Evolutionary conservation across 116 monocot species (phyloP).

Genomic region (Zostera marina): DNA sequence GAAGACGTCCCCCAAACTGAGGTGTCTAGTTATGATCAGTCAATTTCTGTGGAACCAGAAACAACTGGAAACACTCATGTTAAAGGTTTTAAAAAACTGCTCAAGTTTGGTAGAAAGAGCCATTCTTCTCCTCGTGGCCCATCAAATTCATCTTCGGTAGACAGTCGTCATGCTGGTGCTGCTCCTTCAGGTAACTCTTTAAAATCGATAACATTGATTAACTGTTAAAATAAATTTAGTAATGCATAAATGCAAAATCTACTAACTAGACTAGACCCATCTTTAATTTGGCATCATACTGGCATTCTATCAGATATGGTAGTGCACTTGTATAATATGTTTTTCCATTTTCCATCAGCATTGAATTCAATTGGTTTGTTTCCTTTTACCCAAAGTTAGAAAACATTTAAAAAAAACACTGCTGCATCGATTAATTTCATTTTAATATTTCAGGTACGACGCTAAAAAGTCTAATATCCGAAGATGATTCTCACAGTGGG

Average conservation of each 20-base stretch:
- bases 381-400: neutral
- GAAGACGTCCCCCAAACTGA: slow-evolving; percentile 17
- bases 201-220: neutral
- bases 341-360: too few relatives aligned
- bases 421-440: neutral
- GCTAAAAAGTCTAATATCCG: slow-evolving; percentile 63
- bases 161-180: too few relatives aligned
- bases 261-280: too few relatives aligned
- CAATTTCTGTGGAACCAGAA: slow-evolving; percentile 17
- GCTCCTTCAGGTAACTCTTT: slow-evolving; percentile 41
- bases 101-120: slow-evolving; percentile 75
- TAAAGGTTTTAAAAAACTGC: slow-evolving; percentile 71
- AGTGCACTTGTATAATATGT: too few relatives aligned
- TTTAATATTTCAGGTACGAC: slow-evolving; percentile 23
- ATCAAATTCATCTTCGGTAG: slow-evolving; percentile 29
- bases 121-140: slow-evolving; percentile 30
- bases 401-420: neutral
- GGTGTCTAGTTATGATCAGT: slow-evolving; percentile 8
- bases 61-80: slow-evolving; percentile 26
- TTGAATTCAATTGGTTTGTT: too few relatives aligned
- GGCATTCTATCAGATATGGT: too few relatives aligned
- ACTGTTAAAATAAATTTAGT: neutral
- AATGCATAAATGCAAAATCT: neutral
- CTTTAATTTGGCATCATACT: too few relatives aligned
- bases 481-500: slow-evolving; percentile 38